Base-by-base conservation (phyloP, 1,284 basidiomycete genomes). In the Marasmius sp. region DNA sequence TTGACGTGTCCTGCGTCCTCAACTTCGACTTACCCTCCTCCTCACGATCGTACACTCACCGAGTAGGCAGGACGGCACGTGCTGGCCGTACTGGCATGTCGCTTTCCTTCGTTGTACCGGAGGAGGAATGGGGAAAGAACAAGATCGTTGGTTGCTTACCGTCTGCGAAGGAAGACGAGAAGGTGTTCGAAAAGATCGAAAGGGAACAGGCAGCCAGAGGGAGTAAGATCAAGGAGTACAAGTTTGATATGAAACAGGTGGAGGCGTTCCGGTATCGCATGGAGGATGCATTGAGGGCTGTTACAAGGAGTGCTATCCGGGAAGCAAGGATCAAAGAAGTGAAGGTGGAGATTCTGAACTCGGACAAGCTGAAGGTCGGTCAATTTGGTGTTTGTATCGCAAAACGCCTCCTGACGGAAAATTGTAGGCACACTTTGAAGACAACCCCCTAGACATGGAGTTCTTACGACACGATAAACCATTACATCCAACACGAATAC, bases 201-300 rank as follows among this genome's bases (percentile, higher is more conserved):
- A 83, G 81, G 65, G 86, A 91, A 71, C 89, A 92, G 71, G 85
- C 79, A 6, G 87, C 87, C 43, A 77, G 86, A 60, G 92, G 89
- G 34, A 88, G 87, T 60, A 85, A 91, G 66, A 84, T 98, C 66
- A 92, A 93, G 73, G 95, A 95, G 74, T 99, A 97, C 78, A 85
- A 89, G 45, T 93, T 98, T 72, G 95, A 98, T 74, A 89, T 93
- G 92, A 85, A 88, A 76, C 89, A 97, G 79, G 94, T 98, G 47
- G 95, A 98, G 69, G 95, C 94, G n/a, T 99, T 99, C 80, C 81
- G 96, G 67, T 99, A 99, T 77, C 86, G 97, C 58, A 98, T 98
- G 94, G 93, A 96, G 71, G 97, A 99, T 74, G 97, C 95, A 1
- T 74, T 99, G 67, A 83, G 94, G 66, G 85, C 90, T 57, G 95